Conservation (phyloP, 2,329 filamentous ascomycete species). For the Diaporthe sp. region DNA sequence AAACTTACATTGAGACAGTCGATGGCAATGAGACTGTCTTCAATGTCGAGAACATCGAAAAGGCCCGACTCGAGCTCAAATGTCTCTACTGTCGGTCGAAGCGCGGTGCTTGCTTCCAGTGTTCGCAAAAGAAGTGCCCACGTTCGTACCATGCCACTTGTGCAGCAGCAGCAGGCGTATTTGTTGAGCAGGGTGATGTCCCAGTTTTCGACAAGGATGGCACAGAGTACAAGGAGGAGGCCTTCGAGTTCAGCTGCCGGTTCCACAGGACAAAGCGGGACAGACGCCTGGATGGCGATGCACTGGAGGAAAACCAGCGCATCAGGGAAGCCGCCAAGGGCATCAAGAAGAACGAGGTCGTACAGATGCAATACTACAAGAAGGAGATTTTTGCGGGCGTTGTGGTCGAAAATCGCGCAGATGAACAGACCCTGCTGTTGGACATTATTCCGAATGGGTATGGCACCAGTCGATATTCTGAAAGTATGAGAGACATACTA, state of each 20-base stretch:
- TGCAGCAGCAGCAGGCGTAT: conserved; percentile 90
- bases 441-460: conserved; percentile 89
- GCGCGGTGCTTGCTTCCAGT: conserved; percentile 96
- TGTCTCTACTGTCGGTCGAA: conserved; percentile 96
- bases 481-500: conserved; percentile 49
- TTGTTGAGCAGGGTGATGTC: conserved; percentile 88
- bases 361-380: conserved; percentile 87
- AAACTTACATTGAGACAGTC: conserved; percentile 85
- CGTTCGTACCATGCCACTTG: conserved; percentile 96
- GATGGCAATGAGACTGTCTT: conserved; percentile 80
- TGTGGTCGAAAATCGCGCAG: conserved; percentile 83
- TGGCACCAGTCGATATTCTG: conserved; percentile 49
- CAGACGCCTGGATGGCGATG: conserved; percentile 77
- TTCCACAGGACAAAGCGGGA: conserved; percentile 92
- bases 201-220: conserved; percentile 92
- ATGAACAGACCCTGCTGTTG: conserved; percentile 82
- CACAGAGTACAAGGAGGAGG: conserved; percentile 91
- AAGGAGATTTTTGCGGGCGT: conserved; percentile 92
- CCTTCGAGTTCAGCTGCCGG: conserved; percentile 93
- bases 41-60: conserved; percentile 85
- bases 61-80: conserved; percentile 89
- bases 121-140: conserved; percentile 93
- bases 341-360: conserved; percentile 79
- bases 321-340: conserved; percentile 76
- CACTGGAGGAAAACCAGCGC: conserved; percentile 77